Evolutionary conservation across 768 basidiomycete species (phyloP).

Genomic region (Lentinula boryana): DNA sequence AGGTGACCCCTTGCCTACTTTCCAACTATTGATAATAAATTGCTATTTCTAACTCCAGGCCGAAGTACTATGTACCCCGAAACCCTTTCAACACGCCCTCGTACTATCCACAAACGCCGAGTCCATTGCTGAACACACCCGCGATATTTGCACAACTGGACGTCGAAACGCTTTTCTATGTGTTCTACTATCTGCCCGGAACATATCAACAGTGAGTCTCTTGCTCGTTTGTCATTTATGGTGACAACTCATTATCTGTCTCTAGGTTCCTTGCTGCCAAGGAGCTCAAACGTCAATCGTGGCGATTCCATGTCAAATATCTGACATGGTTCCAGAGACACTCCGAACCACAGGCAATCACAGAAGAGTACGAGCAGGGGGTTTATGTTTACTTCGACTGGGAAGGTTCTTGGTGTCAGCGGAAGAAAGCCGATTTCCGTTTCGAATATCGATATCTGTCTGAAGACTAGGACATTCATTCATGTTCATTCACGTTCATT

Average conservation of each 20-base stretch:
- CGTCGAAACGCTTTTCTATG: slow-evolving; percentile 95
- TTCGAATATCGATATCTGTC: slow-evolving; percentile 95
- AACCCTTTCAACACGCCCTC: slow-evolving; percentile 88
- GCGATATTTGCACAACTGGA: slow-evolving; percentile 87
- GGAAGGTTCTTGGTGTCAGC: slow-evolving; percentile 98
- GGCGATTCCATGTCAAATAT: slow-evolving; percentile 99
- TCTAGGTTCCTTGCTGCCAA: slow-evolving; percentile 89
- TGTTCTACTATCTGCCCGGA: slow-evolving; percentile 96
- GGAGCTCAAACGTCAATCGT: slow-evolving; percentile 94
- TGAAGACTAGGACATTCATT: slow-evolving; percentile 54
- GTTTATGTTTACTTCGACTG: slow-evolving; percentile 99
- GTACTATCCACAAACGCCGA: slow-evolving; percentile 91
- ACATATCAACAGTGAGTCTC: slow-evolving; percentile 89
- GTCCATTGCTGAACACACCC: slow-evolving; percentile 74
- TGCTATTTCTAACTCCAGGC: slow-evolving; percentile 42
- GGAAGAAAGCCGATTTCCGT: slow-evolving; percentile 97
- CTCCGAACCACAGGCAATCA: slow-evolving; percentile 96
- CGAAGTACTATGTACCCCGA: slow-evolving; percentile 93
- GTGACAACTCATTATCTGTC: slow-evolving; percentile 3
- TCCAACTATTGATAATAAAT: slow-evolving; percentile 2
- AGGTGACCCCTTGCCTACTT: slow-evolving; percentile 47
- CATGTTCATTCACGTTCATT: not conserved
- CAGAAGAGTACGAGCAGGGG: slow-evolving; percentile 98
- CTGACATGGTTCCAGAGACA: slow-evolving; percentile 99
- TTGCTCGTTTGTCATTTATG: not conserved